Evolutionary conservation across 768 basidiomycete genomes (phyloP).

Genomic region (Xerocomus spinulosus): DNA sequence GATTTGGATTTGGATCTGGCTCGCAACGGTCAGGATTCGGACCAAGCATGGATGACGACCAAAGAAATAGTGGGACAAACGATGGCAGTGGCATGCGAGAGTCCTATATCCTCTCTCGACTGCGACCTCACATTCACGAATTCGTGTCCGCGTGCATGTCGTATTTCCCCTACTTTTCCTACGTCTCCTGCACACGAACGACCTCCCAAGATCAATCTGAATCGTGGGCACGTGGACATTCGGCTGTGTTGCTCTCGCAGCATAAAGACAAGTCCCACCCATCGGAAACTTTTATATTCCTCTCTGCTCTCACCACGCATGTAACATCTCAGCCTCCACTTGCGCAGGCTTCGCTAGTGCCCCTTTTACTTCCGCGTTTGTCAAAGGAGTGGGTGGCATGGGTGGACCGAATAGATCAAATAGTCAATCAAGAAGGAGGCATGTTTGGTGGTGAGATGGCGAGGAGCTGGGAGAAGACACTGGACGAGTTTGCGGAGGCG

Average conservation of each 20-base stretch:
- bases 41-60: conserved; percentile 28
- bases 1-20: conserved; percentile 25
- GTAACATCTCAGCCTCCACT: conserved; percentile 65
- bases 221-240: conserved; percentile 36
- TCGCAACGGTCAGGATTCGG: conserved; percentile 29
- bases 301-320: conserved; percentile 64
- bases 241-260: conserved; percentile 43
- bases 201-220: conserved; percentile 18
- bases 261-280: conserved; percentile 68
- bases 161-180: conserved; percentile 84
- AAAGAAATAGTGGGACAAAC: conserved; percentile 16
- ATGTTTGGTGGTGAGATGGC: conserved; percentile 79
- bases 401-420: conserved; percentile 63
- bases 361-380: conserved; percentile 59
- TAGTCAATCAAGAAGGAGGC: conserved; percentile 67
- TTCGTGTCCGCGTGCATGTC: conserved; percentile 75
- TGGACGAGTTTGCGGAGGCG: conserved; percentile 62
- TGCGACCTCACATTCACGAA: conserved; percentile 70
- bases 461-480: conserved; percentile 58
- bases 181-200: conserved; percentile 33
- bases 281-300: conserved; percentile 67
- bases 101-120: conserved; percentile 69
- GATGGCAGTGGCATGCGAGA: conserved; percentile 69
- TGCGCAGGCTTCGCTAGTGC: conserved; percentile 53
- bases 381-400: conserved; percentile 75